Evolutionary conservation across 345 rosid genomes (phyloP), one percentile per base, ranked within the genome.

Genomic region (Diplotaxis tenuifolia): DNA sequence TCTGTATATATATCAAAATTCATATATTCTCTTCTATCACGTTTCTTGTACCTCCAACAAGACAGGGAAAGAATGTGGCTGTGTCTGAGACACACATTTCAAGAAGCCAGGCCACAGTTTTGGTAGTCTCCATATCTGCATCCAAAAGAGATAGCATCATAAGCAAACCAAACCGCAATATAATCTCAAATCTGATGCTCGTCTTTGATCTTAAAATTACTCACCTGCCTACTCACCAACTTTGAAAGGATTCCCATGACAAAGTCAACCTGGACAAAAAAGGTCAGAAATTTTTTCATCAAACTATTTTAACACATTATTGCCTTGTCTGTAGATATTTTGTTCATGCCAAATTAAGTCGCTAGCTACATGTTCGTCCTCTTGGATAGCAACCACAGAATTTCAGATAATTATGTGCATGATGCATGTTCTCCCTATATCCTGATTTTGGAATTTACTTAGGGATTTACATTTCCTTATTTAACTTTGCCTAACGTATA

Each of bases 51-150:
- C 99, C 99, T 92, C 88, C 69, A 95, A 74, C 60, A 92, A 76
- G 28, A 92, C 97, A 34, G 71, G 88, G 74, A 84, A 91, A 58
- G 99, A 95, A 88, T 90, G 97, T 4, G 99, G 99, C 68, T 81
- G 89, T 50, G 96, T 95, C 79, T 92, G 99, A 78, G 96, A 85
- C 31, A 88, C 92, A 57, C 97, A 95, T 82, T 95, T 95, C 85
- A 92, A 78, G 82, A 95, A 95, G 68, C 99, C 96, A 73, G 89
- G 97, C 96, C 97, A 95, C 75, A 95, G 69, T 82, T 95, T 95
- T 31, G 99, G 99, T 86, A 92, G 86, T 82, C 87, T 95, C 99
- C 99, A 95, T 34, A 92, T 81, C 99, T 92, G 83, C 68, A 74
- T 42, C 58, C 60, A 68, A 65, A 52, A 57, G 34, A 55, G 38